A percentile compares a stretch with the other conserved stretches of the same genome.
phyloP scores from a whole-genome alignment of 768 basidiomycete species.

The Mycena capillaripes region DNA sequence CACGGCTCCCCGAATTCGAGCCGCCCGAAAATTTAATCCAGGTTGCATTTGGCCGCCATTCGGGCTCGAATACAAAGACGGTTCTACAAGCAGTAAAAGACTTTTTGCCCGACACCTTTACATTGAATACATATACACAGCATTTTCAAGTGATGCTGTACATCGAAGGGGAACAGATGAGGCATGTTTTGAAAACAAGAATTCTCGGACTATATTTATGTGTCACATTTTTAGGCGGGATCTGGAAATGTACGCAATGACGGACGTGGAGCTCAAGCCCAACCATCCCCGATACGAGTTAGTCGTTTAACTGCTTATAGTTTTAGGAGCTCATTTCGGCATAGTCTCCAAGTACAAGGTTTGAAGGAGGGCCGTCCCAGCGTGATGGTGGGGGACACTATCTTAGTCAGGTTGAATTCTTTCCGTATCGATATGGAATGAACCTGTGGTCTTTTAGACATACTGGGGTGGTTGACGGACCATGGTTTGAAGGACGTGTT shows the following conservation, averaged over 20 bases:
- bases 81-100: slow-evolving; percentile 43
- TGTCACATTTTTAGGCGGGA: slow-evolving; percentile 51
- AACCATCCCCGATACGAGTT: slow-evolving; percentile 61
- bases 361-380: slow-evolving; percentile 71
- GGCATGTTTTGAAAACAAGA: slow-evolving; percentile 45
- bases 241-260: slow-evolving; percentile 53
- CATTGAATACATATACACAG: slow-evolving; percentile 54
- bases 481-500: slow-evolving; percentile 61
- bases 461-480: slow-evolving; percentile 39
- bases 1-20: slow-evolving; percentile 47
- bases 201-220: background rate
- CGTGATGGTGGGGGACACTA: slow-evolving; percentile 66
- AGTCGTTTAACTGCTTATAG: slow-evolving; percentile 37
- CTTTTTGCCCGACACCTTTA: slow-evolving; percentile 53
- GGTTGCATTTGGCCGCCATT: slow-evolving; percentile 44
- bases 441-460: slow-evolving; percentile 25
- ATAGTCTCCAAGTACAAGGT: slow-evolving; percentile 66
- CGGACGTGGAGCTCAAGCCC: slow-evolving; percentile 50
- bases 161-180: slow-evolving; percentile 66
- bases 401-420: slow-evolving; percentile 50
- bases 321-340: too few relatives aligned
- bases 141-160: slow-evolving; percentile 63
- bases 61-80: slow-evolving; percentile 31
- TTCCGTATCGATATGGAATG: background rate
- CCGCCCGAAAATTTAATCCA: slow-evolving; percentile 49